A percentile compares a stretch with the other conserved stretches of the same genome.
These are phyloP conservation scores for Entomortierella beljakovae DNA, from an alignment of 192 early-diverging fungal genomes.

Conservation along the genomic window DNA sequence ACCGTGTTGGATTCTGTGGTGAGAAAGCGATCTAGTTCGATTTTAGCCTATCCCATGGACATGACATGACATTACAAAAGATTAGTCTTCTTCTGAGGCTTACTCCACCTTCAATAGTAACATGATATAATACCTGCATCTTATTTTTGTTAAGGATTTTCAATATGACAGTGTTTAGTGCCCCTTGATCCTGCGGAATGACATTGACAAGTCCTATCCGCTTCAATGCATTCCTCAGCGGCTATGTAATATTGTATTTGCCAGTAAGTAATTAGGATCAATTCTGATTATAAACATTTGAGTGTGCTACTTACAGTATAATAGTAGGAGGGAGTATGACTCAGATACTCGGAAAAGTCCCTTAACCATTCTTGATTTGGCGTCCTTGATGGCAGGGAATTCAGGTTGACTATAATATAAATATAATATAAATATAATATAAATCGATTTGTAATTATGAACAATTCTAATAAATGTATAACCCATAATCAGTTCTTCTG, in stretches of 20 bases:
- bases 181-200: slow-evolving; percentile 32
- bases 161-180: slow-evolving; percentile 4
- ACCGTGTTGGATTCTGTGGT: slow-evolving; percentile 33
- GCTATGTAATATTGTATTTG: slow-evolving; percentile 6
- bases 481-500: neutral
- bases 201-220: slow-evolving; percentile 53
- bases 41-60: slow-evolving; percentile 14
- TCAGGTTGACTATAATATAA: slow-evolving; percentile 20
- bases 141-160: slow-evolving; percentile 48
- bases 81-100: too few relatives aligned
- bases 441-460: neutral
- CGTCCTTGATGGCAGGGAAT: slow-evolving; percentile 54
- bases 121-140: slow-evolving; percentile 18
- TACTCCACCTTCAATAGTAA: neutral
- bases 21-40: slow-evolving; percentile 35
- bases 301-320: slow-evolving; percentile 63
- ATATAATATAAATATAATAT: neutral
- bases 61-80: neutral
- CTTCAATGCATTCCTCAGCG: slow-evolving; percentile 36
- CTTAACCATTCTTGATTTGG: slow-evolving; percentile 62
- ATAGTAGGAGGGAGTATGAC: slow-evolving; percentile 73
- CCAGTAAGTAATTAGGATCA: slow-evolving; percentile 35
- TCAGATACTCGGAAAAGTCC: slow-evolving; percentile 72
- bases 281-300: slow-evolving; percentile 32
- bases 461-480: neutral